Conservation (phyloP, 2,329 filamentous ascomycete genomes). For the Coleophoma cylindrospora region DNA sequence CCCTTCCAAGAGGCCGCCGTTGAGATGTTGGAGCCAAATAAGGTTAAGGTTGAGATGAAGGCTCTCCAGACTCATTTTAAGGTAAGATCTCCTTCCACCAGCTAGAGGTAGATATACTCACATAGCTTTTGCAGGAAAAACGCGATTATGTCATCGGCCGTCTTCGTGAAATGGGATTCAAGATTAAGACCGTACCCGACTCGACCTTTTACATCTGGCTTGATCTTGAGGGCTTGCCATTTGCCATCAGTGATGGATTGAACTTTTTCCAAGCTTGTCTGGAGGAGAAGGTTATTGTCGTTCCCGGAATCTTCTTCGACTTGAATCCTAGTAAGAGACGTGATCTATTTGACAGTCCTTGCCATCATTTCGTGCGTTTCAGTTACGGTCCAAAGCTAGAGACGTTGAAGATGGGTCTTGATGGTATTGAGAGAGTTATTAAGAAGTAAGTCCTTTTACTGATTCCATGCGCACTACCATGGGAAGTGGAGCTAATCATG, state of each 20-base stretch:
- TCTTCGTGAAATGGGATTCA: constrained; percentile 81
- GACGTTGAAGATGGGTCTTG: constrained; percentile 69
- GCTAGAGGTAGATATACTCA: constrained; percentile 12
- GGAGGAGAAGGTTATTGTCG: constrained; percentile 91
- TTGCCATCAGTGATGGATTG: constrained; percentile 83
- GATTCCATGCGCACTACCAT: not conserved
- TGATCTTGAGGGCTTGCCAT: constrained; percentile 63
- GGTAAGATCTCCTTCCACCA: constrained; percentile 29
- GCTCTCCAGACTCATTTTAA: constrained; percentile 86
- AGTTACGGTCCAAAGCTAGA: constrained; percentile 84
- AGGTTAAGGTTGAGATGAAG: constrained; percentile 81
- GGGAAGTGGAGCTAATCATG: not conserved
- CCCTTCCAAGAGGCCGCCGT: constrained; percentile 94
- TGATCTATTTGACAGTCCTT: constrained; percentile 90
- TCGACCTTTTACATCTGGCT: constrained; percentile 93
- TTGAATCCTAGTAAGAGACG: constrained; percentile 84
- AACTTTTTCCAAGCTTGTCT: constrained; percentile 97
- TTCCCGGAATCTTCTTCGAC: constrained; percentile 97
- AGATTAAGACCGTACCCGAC: constrained; percentile 77
- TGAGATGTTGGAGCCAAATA: constrained; percentile 81
- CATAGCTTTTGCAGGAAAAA: constrained; percentile 54
- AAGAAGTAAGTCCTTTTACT: constrained; percentile 46
- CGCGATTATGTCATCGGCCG: constrained; percentile 84
- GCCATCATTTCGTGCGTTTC: constrained; percentile 85
- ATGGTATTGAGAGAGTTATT: constrained; percentile 80